phyloP scores from a whole-genome alignment of 768 basidiomycete species.

The Termitomyces sp. region DNA sequence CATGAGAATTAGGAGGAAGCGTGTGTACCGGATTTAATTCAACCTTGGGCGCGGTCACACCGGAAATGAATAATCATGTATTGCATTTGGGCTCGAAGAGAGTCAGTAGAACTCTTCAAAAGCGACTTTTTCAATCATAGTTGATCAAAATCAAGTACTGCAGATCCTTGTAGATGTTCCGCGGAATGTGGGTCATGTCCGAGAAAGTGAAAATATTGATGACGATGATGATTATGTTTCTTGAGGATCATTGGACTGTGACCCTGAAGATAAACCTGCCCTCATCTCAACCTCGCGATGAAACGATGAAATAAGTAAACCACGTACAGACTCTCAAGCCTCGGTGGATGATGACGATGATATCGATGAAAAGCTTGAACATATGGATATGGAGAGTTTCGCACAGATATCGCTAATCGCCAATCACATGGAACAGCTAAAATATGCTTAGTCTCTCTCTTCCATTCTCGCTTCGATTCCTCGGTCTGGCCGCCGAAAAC shows the following conservation, averaged over 20 bases:
- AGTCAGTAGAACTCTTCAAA: neutral
- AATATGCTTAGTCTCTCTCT: neutral
- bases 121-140: neutral
- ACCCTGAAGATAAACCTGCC: neutral
- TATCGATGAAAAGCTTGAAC: neutral
- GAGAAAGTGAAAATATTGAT: neutral
- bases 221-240: neutral
- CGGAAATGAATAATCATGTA: neutral
- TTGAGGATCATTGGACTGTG: neutral
- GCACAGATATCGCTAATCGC: neutral
- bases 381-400: neutral
- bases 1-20: neutral
- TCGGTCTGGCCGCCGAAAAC: neutral
- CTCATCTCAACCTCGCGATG: neutral
- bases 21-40: neutral
- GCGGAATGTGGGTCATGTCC: neutral
- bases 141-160: neutral
- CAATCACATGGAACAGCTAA: neutral
- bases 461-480: neutral
- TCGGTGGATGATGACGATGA: neutral
- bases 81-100: neutral
- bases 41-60: neutral
- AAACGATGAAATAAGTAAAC: neutral
- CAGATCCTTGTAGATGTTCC: neutral
- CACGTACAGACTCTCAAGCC: neutral